Conservation (phyloP, 192 early-diverging fungal species). For the Mortierella claussenii region DNA sequence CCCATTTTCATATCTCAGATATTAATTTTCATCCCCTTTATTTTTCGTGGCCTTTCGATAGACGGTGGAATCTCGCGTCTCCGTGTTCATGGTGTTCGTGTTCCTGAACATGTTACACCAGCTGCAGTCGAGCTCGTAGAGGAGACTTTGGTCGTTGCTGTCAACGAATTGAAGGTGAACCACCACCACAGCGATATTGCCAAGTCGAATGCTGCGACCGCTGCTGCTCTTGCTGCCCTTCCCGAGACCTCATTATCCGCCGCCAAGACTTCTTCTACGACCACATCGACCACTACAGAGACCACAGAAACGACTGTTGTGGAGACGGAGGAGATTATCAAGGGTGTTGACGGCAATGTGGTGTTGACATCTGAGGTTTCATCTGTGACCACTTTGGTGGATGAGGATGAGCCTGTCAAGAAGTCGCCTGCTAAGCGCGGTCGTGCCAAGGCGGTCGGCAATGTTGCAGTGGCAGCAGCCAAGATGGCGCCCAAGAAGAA, state of each 20-base stretch:
- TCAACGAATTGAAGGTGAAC: slow-evolving; percentile 34
- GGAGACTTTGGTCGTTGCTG: slow-evolving; percentile 18
- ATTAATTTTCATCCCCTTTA: neutral
- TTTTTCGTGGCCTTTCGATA: slow-evolving; percentile 24
- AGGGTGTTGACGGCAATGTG: neutral
- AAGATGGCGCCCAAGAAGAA: slow-evolving; percentile 43
- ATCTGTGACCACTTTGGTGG: slow-evolving; percentile 32
- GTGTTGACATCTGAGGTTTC: slow-evolving; percentile 34
- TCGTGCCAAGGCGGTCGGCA: slow-evolving; percentile 16
- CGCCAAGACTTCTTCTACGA: neutral
- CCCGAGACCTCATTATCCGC: neutral
- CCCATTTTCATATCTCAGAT: slow-evolving; percentile 48
- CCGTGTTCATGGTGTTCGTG: slow-evolving; percentile 76
- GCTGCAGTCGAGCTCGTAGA: slow-evolving; percentile 7
- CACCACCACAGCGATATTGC: neutral
- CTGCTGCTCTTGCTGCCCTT: neutral
- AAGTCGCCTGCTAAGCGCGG: slow-evolving; percentile 34
- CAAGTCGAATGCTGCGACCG: neutral
- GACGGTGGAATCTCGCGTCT: slow-evolving; percentile 93
- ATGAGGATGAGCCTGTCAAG: slow-evolving; percentile 41
- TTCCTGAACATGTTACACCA: slow-evolving; percentile 29
- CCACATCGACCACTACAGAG: neutral
- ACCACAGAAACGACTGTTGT: slow-evolving; percentile 1
- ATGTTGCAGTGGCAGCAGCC: slow-evolving; percentile 13
- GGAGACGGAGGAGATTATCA: neutral